Evolutionary conservation across 2,329 filamentous ascomycete genomes (phyloP).

Genomic region (Cladosporium sp.): DNA sequence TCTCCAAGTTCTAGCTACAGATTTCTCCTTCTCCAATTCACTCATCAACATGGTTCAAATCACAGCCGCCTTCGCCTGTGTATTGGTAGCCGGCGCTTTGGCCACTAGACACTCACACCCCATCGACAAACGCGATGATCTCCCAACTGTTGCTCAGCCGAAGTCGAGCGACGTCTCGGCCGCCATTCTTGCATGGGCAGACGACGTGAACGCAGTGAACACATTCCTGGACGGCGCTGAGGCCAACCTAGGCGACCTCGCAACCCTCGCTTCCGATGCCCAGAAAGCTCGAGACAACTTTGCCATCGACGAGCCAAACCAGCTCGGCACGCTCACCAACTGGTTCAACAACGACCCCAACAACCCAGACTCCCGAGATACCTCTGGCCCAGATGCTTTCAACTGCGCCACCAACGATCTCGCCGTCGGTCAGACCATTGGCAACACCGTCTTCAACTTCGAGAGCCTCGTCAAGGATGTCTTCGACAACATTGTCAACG

Average conservation of each 20-base stretch:
- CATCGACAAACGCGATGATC: too few relatives aligned
- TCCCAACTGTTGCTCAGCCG: too few relatives aligned
- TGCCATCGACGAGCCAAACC: constrained; percentile 25
- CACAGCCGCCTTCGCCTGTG: too few relatives aligned
- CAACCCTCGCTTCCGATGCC: constrained; percentile 19
- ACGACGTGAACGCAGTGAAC: constrained; percentile 55
- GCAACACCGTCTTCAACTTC: constrained; percentile 20
- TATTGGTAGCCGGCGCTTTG: too few relatives aligned
- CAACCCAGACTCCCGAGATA: neutral
- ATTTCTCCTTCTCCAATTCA: too few relatives aligned
- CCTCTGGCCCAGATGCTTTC: constrained; percentile 18
- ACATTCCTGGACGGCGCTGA: constrained; percentile 55
- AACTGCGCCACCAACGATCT: constrained; percentile 20
- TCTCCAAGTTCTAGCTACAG: too few relatives aligned
- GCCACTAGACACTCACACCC: too few relatives aligned
- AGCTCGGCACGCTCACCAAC: constrained; percentile 23
- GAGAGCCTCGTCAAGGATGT: constrained; percentile 23
- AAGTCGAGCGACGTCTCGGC: constrained; percentile 11
- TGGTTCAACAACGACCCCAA: neutral
- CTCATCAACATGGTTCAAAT: too few relatives aligned
- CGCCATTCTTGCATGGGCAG: constrained; percentile 29
- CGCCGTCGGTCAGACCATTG: constrained; percentile 5
- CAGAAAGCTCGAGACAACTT: neutral
- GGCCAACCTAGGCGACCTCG: constrained; percentile 3
- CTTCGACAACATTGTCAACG: constrained; percentile 14